Percentiles rank a stretch among this genome's conserved stretches.
Evolutionary conservation across 768 basidiomycete species (phyloP).

Genomic region (Amanita rubescens): DNA sequence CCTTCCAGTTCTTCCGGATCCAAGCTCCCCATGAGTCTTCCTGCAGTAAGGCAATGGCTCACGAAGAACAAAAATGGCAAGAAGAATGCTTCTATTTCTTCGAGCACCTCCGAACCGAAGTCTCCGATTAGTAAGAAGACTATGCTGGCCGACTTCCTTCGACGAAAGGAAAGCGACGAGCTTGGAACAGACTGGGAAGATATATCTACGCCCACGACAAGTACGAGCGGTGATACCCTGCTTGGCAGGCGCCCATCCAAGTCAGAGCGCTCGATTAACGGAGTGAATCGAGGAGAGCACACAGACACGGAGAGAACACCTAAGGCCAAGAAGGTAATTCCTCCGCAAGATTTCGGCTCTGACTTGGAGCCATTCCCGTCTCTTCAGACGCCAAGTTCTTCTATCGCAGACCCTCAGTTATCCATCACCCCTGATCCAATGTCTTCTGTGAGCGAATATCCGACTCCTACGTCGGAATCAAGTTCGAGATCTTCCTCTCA

Average conservation of each 20-base stretch:
- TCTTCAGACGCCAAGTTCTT: slow-evolving; percentile 11
- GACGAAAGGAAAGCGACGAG: slow-evolving; percentile 47
- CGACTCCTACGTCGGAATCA: slow-evolving; percentile 65
- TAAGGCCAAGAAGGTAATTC: slow-evolving; percentile 31
- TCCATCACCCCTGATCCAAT: slow-evolving; percentile 73
- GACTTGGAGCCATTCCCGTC: slow-evolving; percentile 3
- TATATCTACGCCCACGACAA: slow-evolving; percentile 46
- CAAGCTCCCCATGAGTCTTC: slow-evolving; percentile 65
- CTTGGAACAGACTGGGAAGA: slow-evolving; percentile 63
- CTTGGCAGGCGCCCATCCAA: slow-evolving; percentile 13
- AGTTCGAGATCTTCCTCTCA: slow-evolving; percentile 67
- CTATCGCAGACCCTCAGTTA: slow-evolving; percentile 38
- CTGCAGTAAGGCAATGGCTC: slow-evolving; percentile 78
- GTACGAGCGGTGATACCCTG: slow-evolving; percentile 29
- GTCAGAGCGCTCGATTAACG: slow-evolving; percentile 13
- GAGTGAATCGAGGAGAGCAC: slow-evolving; percentile 17
- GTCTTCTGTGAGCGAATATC: slow-evolving; percentile 68
- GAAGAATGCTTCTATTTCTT: slow-evolving; percentile 41
- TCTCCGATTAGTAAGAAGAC: slow-evolving; percentile 48
- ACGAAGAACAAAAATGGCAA: slow-evolving; percentile 45
- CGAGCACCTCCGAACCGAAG: slow-evolving; percentile 21
- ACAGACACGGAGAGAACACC: slow-evolving; percentile 35
- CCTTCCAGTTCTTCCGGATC: slow-evolving; percentile 16
- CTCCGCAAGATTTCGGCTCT: slow-evolving; percentile 14
- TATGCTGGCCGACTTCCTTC: slow-evolving; percentile 60